Conservation (phyloP, 2,329 filamentous ascomycete genomes). For the Alternaria incomplexa region DNA sequence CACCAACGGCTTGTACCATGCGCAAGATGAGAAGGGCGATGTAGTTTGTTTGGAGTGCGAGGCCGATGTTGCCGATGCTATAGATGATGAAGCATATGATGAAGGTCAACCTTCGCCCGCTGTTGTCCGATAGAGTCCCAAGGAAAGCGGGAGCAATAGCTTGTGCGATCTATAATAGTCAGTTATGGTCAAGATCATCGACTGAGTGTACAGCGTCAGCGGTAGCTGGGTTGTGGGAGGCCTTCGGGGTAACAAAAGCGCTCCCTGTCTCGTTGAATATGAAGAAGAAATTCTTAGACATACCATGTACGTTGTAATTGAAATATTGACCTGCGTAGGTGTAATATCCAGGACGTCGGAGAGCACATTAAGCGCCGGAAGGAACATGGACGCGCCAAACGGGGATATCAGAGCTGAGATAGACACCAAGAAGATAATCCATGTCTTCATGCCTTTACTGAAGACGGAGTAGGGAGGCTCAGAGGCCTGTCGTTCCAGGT, state of each 20-base stretch:
- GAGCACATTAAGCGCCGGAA: slow-evolving; percentile 44
- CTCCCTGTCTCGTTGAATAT: not conserved
- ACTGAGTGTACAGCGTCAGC: not conserved
- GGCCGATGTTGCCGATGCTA: slow-evolving; percentile 45
- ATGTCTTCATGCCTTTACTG: slow-evolving; percentile 49
- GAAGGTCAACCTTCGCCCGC: slow-evolving; percentile 59
- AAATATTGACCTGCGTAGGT: slow-evolving; percentile 55
- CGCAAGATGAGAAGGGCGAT: slow-evolving; percentile 44
- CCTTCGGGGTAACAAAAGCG: not conserved
- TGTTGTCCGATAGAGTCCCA: slow-evolving; percentile 59
- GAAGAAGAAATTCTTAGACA: not conserved
- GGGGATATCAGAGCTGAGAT: slow-evolving; percentile 58
- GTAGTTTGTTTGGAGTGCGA: slow-evolving; percentile 47
- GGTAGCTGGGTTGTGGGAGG: not conserved
- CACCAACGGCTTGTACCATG: slow-evolving; percentile 49
- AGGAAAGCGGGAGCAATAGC: slow-evolving; percentile 61
- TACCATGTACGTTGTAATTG: slow-evolving; percentile 58
- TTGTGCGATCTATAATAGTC: slow-evolving; percentile 49
- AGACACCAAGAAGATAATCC: slow-evolving; percentile 58
- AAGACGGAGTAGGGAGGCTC: slow-evolving; percentile 42
- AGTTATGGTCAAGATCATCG: slow-evolving; percentile 1
- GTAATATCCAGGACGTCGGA: slow-evolving; percentile 51
- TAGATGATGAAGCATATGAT: slow-evolving; percentile 52
- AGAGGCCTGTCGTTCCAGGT: slow-evolving; percentile 28
- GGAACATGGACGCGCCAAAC: slow-evolving; percentile 47